phyloP scores from a whole-genome alignment of 306 rosid genomes.

The Rosa multiflora region DNA sequence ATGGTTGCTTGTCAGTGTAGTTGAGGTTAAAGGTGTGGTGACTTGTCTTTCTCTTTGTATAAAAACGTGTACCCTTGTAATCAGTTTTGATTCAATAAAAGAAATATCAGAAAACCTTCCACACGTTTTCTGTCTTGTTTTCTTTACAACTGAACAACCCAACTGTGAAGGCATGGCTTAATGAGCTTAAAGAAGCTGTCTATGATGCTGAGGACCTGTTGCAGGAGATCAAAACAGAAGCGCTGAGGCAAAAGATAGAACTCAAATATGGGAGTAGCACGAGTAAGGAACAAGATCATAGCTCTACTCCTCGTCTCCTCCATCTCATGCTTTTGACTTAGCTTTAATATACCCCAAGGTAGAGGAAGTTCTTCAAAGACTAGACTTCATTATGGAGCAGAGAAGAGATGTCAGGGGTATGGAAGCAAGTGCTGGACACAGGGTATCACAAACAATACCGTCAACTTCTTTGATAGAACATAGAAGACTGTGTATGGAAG shows the following conservation, averaged over 20 bases:
- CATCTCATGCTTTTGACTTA: neutral
- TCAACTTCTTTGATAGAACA: neutral
- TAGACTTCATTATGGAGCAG: neutral
- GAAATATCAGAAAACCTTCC: too few species aligned
- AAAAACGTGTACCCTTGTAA: too few species aligned
- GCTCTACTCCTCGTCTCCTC: neutral
- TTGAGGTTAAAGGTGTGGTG: too few species aligned
- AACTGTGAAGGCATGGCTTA: conserved; percentile 13
- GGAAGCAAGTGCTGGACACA: neutral
- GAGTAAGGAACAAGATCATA: neutral
- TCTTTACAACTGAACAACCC: conserved; percentile 10
- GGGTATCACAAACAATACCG: neutral
- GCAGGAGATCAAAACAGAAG: neutral
- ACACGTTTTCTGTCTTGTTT: too few species aligned
- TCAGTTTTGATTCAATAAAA: too few species aligned
- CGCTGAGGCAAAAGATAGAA: neutral
- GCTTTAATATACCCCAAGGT: neutral
- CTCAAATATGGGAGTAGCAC: neutral
- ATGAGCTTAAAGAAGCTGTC: conserved; percentile 3
- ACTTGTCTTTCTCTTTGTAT: too few species aligned
- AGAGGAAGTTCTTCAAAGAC: neutral
- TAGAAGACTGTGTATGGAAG: neutral
- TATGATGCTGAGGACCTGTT: neutral
- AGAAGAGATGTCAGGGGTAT: neutral
- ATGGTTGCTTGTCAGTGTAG: too few species aligned